These are phyloP conservation scores for Wickerhamiella nectarea DNA, from an alignment of 805 yeast species.

Conservation along the genomic window DNA sequence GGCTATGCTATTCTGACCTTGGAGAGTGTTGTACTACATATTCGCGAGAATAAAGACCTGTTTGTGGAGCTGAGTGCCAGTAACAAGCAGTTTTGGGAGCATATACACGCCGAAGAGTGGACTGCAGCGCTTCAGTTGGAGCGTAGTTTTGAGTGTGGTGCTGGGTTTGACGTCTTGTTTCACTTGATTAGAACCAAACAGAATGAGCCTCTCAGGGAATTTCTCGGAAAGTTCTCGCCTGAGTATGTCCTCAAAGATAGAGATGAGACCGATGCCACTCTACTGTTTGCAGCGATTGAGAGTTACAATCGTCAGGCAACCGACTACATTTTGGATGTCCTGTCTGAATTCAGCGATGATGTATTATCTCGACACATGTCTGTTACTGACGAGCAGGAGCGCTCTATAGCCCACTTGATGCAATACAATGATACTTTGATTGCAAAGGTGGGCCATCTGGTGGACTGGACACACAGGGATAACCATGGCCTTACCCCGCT, in stretches of 20 bases:
- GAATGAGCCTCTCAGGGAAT: conserved; percentile 30
- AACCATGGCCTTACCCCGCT: conserved; percentile 62
- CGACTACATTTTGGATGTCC: conserved; percentile 33
- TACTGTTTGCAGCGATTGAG: conserved; percentile 50
- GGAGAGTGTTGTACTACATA: conserved; percentile 64
- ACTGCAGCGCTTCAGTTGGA: not conserved
- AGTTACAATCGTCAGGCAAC: conserved; percentile 37
- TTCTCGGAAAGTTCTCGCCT: conserved; percentile 35
- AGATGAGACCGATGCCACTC: conserved; percentile 39
- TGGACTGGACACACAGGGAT: conserved; percentile 63
- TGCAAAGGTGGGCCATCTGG: conserved; percentile 37
- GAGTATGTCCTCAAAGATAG: conserved; percentile 58
- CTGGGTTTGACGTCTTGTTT: conserved; percentile 32
- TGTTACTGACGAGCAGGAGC: conserved; percentile 35
- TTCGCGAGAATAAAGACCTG: conserved; percentile 32
- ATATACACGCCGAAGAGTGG: conserved; percentile 26
- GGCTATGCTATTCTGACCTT: conserved; percentile 74
- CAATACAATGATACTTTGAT: conserved; percentile 44
- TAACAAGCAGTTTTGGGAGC: conserved; percentile 43
- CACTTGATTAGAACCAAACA: conserved; percentile 42
- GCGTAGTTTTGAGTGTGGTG: not conserved
- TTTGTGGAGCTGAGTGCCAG: conserved; percentile 32
- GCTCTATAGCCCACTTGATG: conserved; percentile 64
- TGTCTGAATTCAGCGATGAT: conserved; percentile 29
- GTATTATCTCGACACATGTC: conserved; percentile 36